Base-by-base conservation (phyloP, 345 rosid genomes). In the Salix koriyanagi region DNA sequence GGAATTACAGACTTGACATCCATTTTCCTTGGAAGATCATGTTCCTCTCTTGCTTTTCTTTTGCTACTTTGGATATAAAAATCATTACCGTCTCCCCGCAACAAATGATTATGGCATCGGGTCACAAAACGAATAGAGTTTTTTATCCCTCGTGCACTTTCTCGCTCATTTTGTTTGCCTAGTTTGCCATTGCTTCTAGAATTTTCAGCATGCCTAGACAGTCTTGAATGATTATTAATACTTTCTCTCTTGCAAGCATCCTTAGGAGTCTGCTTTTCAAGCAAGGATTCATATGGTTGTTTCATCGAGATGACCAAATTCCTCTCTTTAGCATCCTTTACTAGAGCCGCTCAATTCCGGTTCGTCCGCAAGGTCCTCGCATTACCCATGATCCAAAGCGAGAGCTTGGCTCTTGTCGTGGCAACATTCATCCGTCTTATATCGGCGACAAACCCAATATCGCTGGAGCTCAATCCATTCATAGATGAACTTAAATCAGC, bases 361-460 rank as follows among this genome's bases (percentile, higher is more conserved):
- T 92, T 90, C 66, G 83, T 84, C 83, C 85, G 91, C 87, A 93
- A 84, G 74, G 98, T 93, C 71, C 88, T 83, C 65, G 92, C 86
- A 85, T 92, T 90, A 72, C 99, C 97, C 83, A 96, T 81, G 80
- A 96, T 86, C 99, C 99, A 93, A 79, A 96, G 96, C 67, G 97
- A 89, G 79, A 93, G 82, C 82, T 82, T 96, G 36, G 98, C 98
- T 87, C 99, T 92, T 21, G 98, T 96, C 82, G 93, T 82, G 79
- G 98, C 96, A 71, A 96, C 99, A 83, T 93, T 93, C 98, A 96
- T 96, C 80, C 98, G 86, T 80, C 94, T 89, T 21, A 86, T 90
- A 87, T 96, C 97, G 79, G 98, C 91, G 61, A 93, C 97, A 85
- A 93, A 96, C 60, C 99, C 98, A 67, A 93, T 93, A 80, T 87